These are phyloP conservation scores for Quercus rubra DNA, from an alignment of 306 rosid genomes.

Conservation along the genomic window DNA sequence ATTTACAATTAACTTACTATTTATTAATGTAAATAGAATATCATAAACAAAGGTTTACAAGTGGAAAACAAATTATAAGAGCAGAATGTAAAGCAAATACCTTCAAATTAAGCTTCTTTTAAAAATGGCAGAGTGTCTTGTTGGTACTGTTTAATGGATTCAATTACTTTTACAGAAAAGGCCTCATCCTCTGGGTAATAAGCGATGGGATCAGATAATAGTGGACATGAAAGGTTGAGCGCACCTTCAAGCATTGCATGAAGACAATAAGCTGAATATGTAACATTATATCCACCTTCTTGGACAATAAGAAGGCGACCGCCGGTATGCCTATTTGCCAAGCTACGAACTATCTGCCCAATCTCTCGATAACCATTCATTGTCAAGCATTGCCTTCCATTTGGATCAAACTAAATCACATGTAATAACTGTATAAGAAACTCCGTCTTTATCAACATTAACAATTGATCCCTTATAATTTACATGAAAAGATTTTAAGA, in stretches of 20 bases:
- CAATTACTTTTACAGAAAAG: slow-evolving; percentile 48
- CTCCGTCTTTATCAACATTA: background rate
- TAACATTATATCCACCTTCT: slow-evolving; percentile 94
- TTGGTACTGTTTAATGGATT: slow-evolving; percentile 50
- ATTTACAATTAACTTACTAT: background rate
- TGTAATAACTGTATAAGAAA: background rate
- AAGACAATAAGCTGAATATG: slow-evolving; percentile 89
- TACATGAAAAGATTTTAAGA: background rate
- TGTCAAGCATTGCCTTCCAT: slow-evolving; percentile 95
- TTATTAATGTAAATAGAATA: background rate
- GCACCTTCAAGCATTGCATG: slow-evolving; percentile 91
- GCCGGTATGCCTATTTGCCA: slow-evolving; percentile 41
- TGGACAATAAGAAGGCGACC: slow-evolving; percentile 74
- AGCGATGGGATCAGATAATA: slow-evolving; percentile 60
- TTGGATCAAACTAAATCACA: slow-evolving; percentile 77
- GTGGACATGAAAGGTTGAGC: slow-evolving; percentile 57
- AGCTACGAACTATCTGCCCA: slow-evolving; percentile 38
- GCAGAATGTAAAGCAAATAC: background rate
- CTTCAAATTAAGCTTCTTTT: slow-evolving; percentile 26
- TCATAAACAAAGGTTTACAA: background rate
- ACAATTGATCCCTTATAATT: too few species aligned
- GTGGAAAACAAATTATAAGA: background rate
- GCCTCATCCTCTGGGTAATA: slow-evolving; percentile 76
- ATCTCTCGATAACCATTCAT: slow-evolving; percentile 78
- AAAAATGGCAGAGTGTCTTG: slow-evolving; percentile 43